These are phyloP conservation scores for Ophiostoma ulmi DNA, from an alignment of 2,329 filamentous ascomycete species.

Conservation along the genomic window DNA sequence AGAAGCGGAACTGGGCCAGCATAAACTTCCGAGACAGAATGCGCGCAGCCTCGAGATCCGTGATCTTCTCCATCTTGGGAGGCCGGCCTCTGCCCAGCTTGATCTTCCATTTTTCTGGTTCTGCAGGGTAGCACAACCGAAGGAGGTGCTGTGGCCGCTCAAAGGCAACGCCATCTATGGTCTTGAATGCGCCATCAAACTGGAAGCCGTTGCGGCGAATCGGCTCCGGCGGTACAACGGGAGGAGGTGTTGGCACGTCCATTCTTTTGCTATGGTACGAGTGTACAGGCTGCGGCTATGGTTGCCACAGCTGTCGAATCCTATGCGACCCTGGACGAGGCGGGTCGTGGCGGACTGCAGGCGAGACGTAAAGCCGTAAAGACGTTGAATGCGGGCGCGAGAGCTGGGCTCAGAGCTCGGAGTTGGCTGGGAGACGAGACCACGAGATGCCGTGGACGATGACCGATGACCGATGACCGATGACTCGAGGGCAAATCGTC, in stretches of 20 bases:
- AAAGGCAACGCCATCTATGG: slow-evolving; percentile 28
- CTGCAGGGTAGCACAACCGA: slow-evolving; percentile 28
- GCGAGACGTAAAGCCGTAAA: no score
- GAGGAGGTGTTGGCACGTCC: slow-evolving; percentile 14
- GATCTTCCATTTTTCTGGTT: slow-evolving; percentile 29
- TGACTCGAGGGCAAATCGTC: neutral
- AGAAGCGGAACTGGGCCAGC: slow-evolving; percentile 29
- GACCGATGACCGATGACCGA: neutral
- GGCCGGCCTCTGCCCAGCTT: slow-evolving; percentile 29
- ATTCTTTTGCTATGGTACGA: neutral
- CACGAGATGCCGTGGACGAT: neutral
- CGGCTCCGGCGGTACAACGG: slow-evolving; percentile 25
- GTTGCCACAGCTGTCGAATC: neutral
- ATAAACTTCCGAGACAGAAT: slow-evolving; percentile 28
- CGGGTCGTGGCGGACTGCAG: neutral
- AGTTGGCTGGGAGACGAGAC: no score
- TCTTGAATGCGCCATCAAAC: slow-evolving; percentile 30
- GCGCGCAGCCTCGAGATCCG: slow-evolving; percentile 26
- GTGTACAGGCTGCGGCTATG: neutral
- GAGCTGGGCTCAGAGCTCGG: neutral
- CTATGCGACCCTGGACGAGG: neutral
- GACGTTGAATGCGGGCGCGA: neutral
- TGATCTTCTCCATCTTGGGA: slow-evolving; percentile 30
- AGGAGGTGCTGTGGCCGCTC: slow-evolving; percentile 28
- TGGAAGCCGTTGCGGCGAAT: slow-evolving; percentile 34